Base-by-base conservation (phyloP, 1,284 basidiomycete genomes). In the Golubevia pallescens region DNA sequence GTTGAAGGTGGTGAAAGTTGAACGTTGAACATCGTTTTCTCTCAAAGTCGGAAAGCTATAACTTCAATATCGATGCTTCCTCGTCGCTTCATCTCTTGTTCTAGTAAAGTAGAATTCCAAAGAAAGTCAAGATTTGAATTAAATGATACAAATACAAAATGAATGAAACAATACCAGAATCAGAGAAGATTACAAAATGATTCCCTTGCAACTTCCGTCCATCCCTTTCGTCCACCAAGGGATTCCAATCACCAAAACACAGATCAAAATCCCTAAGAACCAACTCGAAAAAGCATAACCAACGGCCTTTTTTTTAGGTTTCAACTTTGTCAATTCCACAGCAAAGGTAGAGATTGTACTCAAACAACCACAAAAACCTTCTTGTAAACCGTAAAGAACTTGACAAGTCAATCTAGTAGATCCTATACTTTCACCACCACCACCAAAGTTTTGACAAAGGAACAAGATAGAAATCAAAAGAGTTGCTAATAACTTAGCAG, bases 291-390 rank as follows among this genome's bases (percentile, higher is more conserved):
- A 61, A 2, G 74, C 69, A 61, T 82, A 81, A 23, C 71, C 58
- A 24, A 84, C 66, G 7, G 81, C 78, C 10, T 42, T 69, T 14
- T 73, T 58, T 13, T 58, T 48, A 2, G 74, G 74, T 54, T 87
- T 87, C 61, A 97, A 86, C 2, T 89, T 89, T 5, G 88, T 86
- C 38, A 93, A 86, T 85, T 99, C 97, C 2, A 91, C 91, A 1
- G 91, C 92, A 82, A 98, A 96, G 10, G 95, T 99, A 86, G 93
- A 95, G 69, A 99, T 89, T 0, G 97, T 99, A 2, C 92, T 95
- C 71, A 99, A 87, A 86, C 94, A 95, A 6, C 95, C 97, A 81
- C 95, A 98, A 81, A 95, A 97, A 1, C 97, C 97, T 79, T 97
- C 93, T 38, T 89, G 88, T 28, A 99, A 86, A 1, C 77, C 81